Conservation (phyloP, 768 basidiomycete species). For the Xerocomellus chrysenteron region DNA sequence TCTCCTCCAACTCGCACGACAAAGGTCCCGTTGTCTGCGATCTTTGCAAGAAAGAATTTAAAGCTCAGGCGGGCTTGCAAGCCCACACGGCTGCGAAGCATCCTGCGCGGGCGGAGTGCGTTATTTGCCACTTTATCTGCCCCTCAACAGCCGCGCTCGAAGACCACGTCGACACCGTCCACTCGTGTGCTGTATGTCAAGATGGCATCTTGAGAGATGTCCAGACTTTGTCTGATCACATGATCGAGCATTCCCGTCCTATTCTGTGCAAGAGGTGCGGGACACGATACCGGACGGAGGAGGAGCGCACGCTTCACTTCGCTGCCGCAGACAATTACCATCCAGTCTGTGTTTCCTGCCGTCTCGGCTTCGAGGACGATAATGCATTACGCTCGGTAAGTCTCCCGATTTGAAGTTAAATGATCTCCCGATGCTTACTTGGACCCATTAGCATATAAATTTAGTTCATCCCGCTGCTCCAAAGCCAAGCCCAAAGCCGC, state of each 20-base stretch:
- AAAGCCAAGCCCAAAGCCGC: slow-evolving; percentile 10
- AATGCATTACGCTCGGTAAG: slow-evolving; percentile 30
- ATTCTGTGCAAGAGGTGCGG: slow-evolving; percentile 29
- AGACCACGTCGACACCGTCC: slow-evolving; percentile 26
- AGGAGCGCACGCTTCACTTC: slow-evolving; percentile 40
- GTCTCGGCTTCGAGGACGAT: slow-evolving; percentile 37
- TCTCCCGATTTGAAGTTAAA: slow-evolving; percentile 4
- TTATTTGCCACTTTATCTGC: slow-evolving; percentile 25
- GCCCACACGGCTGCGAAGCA: slow-evolving; percentile 27
- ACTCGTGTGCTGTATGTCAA: slow-evolving; percentile 28
- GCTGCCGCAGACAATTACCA: slow-evolving; percentile 36
- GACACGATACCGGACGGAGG: slow-evolving; percentile 35
- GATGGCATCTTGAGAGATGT: slow-evolving; percentile 31
- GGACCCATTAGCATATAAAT: slow-evolving; percentile 17
- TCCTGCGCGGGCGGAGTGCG: slow-evolving; percentile 19
- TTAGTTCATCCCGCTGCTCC: slow-evolving; percentile 15
- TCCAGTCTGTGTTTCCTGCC: slow-evolving; percentile 36
- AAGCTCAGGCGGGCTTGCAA: slow-evolving; percentile 19
- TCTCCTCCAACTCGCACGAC: background rate
- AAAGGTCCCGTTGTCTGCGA: slow-evolving; percentile 17
- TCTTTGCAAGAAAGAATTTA: slow-evolving; percentile 26
- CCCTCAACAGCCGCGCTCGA: slow-evolving; percentile 24
- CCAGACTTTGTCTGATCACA: slow-evolving; percentile 28
- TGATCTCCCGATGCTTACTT: slow-evolving; percentile 10
- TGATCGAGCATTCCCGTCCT: slow-evolving; percentile 28